Evolutionary conservation across 352 stramenopile species (phyloP).

Genomic region (Thalassiosira hispida): DNA sequence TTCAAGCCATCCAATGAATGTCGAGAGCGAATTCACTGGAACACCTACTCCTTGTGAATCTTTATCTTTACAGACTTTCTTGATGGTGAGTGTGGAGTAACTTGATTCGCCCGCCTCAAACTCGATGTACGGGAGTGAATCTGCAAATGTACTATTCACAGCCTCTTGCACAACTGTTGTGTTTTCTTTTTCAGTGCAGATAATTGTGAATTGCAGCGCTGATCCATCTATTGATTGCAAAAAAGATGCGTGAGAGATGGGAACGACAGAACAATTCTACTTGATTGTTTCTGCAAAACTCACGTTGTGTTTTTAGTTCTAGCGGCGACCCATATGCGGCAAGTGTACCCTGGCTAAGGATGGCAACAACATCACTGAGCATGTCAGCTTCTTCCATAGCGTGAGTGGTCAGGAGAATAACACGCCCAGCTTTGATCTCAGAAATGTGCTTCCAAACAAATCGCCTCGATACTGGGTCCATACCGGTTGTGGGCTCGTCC

Average conservation of each 20-base stretch:
- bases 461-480: slow-evolving; percentile 87
- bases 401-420: slow-evolving; percentile 86
- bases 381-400: slow-evolving; percentile 87
- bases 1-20: slow-evolving; percentile 64
- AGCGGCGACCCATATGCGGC: slow-evolving; percentile 59
- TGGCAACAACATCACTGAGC: slow-evolving; percentile 83
- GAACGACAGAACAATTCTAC: not conserved
- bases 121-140: slow-evolving; percentile 28
- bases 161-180: slow-evolving; percentile 24
- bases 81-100: slow-evolving; percentile 59
- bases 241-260: not conserved
- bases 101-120: slow-evolving; percentile 47
- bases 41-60: slow-evolving; percentile 37
- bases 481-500: slow-evolving; percentile 90
- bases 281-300: not conserved
- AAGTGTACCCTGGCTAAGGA: slow-evolving; percentile 77
- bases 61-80: slow-evolving; percentile 37
- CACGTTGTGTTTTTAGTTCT: slow-evolving; percentile 59
- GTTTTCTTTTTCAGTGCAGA: slow-evolving; percentile 55
- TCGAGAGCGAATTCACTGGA: slow-evolving; percentile 27
- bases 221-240: slow-evolving; percentile 45
- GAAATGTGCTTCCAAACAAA: slow-evolving; percentile 81
- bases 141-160: slow-evolving; percentile 50
- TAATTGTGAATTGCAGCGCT: slow-evolving; percentile 61
- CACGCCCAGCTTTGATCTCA: slow-evolving; percentile 81